A percentile compares a stretch with the other conserved stretches of the same genome.
Evolutionary conservation across 345 rosid species (phyloP).

Genomic region (Litchi chinensis): DNA sequence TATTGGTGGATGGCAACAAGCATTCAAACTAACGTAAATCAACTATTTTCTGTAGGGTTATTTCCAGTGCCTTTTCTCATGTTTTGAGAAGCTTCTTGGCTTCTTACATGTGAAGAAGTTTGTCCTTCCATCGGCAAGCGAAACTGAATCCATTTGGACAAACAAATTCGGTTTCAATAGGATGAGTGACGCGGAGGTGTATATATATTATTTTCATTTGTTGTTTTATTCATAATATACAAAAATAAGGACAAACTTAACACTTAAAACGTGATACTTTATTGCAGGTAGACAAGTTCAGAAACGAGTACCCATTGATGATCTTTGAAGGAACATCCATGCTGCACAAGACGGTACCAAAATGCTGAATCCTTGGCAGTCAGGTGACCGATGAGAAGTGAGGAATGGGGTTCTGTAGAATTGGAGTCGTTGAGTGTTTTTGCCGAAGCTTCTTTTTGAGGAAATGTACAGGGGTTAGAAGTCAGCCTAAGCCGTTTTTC

Average conservation of each 20-base stretch:
- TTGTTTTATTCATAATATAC: not conserved
- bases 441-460: slow-evolving; percentile 4
- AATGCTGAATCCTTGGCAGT: slow-evolving; percentile 29
- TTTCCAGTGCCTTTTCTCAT: slow-evolving; percentile 73
- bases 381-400: not conserved
- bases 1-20: not conserved
- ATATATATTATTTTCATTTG: not conserved
- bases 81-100: slow-evolving; percentile 72
- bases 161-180: slow-evolving; percentile 74
- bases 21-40: not conserved
- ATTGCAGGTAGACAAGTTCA: slow-evolving; percentile 46
- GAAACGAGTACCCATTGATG: slow-evolving; percentile 72
- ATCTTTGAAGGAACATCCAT: slow-evolving; percentile 81
- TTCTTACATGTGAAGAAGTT: slow-evolving; percentile 66
- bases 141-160: slow-evolving; percentile 90
- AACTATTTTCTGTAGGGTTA: slow-evolving; percentile 60
- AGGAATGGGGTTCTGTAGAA: not conserved
- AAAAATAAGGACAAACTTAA: not conserved
- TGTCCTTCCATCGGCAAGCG: slow-evolving; percentile 88
- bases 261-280: not conserved
- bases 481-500: not conserved
- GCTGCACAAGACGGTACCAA: slow-evolving; percentile 69
- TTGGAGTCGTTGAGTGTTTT: not conserved
- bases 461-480: slow-evolving; percentile 27
- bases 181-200: slow-evolving; percentile 66